These are phyloP conservation scores for Russula foetens DNA, from an alignment of 768 basidiomycete genomes.

Conservation along the genomic window DNA sequence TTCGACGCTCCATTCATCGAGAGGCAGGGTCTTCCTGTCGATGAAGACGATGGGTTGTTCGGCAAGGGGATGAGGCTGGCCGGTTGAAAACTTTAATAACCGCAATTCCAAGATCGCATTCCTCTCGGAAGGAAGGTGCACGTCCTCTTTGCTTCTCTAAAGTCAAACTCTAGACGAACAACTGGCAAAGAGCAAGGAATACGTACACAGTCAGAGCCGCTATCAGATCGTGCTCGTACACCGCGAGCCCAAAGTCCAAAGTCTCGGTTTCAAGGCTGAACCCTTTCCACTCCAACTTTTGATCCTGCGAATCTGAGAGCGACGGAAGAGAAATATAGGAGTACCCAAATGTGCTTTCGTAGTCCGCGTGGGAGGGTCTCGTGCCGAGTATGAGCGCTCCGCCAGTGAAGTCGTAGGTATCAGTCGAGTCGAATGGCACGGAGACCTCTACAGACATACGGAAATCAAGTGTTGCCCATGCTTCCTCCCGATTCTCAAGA, in stretches of 20 bases:
- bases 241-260: constrained; percentile 15
- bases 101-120: constrained; percentile 8
- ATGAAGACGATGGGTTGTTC: constrained; percentile 10
- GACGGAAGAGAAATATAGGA: constrained; percentile 13
- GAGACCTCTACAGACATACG: not conserved
- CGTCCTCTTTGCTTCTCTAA: constrained; percentile 3
- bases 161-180: not conserved
- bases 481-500: constrained; percentile 13
- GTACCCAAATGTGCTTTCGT: constrained; percentile 3
- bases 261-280: constrained; percentile 2
- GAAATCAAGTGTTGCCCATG: constrained; percentile 11
- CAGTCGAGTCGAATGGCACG: constrained; percentile 14
- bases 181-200: not conserved
- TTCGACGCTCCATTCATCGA: constrained; percentile 10
- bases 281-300: not conserved
- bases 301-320: not conserved
- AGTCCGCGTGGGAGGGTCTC: not conserved
- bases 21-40: not conserved
- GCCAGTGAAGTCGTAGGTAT: constrained; percentile 20
- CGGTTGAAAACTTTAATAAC: constrained; percentile 15
- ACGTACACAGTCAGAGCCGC: constrained; percentile 16
- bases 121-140: not conserved
- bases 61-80: constrained; percentile 12
- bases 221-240: constrained; percentile 17
- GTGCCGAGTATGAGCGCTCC: constrained; percentile 18